Evolutionary conservation across 768 basidiomycete species (phyloP), one percentile per base, ranked within the genome.

Genomic region (Mycena capillaripes): DNA sequence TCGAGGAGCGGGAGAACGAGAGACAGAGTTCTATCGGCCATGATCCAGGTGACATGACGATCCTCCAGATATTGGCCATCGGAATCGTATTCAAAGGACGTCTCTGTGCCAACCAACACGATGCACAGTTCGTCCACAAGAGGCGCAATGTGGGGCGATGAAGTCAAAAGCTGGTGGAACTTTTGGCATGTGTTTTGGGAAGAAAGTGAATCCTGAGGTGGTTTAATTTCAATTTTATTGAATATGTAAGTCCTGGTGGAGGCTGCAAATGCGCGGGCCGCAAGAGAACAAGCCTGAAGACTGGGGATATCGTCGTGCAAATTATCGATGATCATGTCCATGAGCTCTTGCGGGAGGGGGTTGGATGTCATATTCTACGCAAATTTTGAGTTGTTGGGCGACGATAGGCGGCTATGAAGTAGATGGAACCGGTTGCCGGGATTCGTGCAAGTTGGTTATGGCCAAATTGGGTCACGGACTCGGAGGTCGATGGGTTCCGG

Each of bases 341-440:
- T 11, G 16, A 70, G 69, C 62, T 70, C 69, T 25, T 64, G 69
- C 1, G 69, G 69, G 1, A 70, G 2, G 21, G n/a, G n/a, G n/a
- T n/a, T n/a, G n/a, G n/a, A n/a, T n/a, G n/a, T n/a, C n/a, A n/a
- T n/a, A n/a, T n/a, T n/a, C n/a, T n/a, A n/a, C n/a, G n/a, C n/a
- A n/a, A n/a, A n/a, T n/a, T n/a, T n/a, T n/a, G n/a, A n/a, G n/a
- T n/a, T n/a, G n/a, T n/a, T n/a, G n/a, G n/a, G n/a, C n/a, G n/a
- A n/a, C n/a, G n/a, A n/a, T n/a, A n/a, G n/a, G n/a, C n/a, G n/a
- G n/a, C n/a, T n/a, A n/a, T n/a, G n/a, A n/a, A n/a, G n/a, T n/a
- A n/a, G n/a, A n/a, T n/a, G n/a, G n/a, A n/a, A n/a, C n/a, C n/a
- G n/a, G n/a, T n/a, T n/a, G n/a, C n/a, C n/a, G n/a, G n/a, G n/a